Base-by-base conservation (phyloP, 1,139 yeast species). In the Meyerozyma carpophila region DNA sequence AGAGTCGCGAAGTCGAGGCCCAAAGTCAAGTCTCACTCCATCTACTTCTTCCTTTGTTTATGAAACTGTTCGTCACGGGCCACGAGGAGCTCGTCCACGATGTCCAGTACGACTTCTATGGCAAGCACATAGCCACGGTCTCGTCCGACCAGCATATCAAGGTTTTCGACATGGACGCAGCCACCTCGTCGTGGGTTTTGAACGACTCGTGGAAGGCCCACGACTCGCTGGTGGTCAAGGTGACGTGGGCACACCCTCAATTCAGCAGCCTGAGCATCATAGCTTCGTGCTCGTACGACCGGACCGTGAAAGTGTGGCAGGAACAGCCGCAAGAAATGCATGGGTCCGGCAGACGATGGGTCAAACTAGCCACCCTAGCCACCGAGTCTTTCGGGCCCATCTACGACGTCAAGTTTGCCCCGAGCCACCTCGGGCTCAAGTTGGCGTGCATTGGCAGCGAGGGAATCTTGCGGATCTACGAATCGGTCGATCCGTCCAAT, bases 151-250 rank as follows among this genome's bases (percentile, higher is more conserved):
- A 90, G 55, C 94, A 87, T 57, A 79, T 91, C 50, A 88, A 88
- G 57, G 91, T 91, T 32, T 91, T 89, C 61, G 93, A 85, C 58
- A 66, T 84, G 41, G 87, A 82, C 53, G 62, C 79, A 11, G 50
- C 68, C 25, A 64, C 78, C 6, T 67, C 70, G 27, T 76, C 81
- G 27, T 91, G 97, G 97, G 79, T 78, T 13, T 65, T 85, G 44
- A 82, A 83, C 53, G 96, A 90, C 62, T 82, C 86, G 50, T 91
- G 96, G 95, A 86, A 86, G 54, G 98, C 98, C 1, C 98, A 93
- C 59, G 96, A 93, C 55, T 84, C 95, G 7, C 81, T 91, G 50
- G 78, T 93, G 27, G 85, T 88, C 39, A 81, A 84, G 52, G 72
- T 93, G 5, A 81, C 82, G 43, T 93, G 97, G 95, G 97, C 98